Base-by-base conservation (phyloP, 441 rosid species). In the Theobroma grandiflorum region DNA sequence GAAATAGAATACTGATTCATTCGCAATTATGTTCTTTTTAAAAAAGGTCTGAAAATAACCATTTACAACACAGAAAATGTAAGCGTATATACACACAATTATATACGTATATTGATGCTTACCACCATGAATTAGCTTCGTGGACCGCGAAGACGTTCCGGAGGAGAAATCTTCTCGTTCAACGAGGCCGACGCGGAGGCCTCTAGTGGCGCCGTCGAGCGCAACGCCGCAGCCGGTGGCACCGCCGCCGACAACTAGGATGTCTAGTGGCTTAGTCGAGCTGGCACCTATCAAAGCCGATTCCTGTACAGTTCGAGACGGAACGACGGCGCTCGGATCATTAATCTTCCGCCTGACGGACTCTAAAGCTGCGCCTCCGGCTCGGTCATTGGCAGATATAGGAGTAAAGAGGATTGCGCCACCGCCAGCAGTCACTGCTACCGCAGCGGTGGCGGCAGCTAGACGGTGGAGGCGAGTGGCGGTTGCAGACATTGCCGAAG, bases 191-290 rank as follows among this genome's bases (percentile, higher is more conserved):
- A 94, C 98, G 22, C 94, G 95, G 63, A 94, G 95, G 6, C 98
- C 98, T 57, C 99, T 90, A 11, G 99, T 87, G 59, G 66, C 90
- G 69, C 97, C 98, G 80, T 96, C 99, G 8, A 96, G 97, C 35
- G 99, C 98, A 26, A 90, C 98, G 8, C 98, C 98, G 50, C 86
- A 84, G n/a, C 99, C 98, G 4, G 98, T 94, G 85, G 98, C 98
- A 74, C 99, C 99, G 55, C 99, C 98, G 45, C 98, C 98, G 14
- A 96, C 87, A 35, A 96, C 95, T 59, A 96, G 97, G 75, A 96
- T 84, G 81, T 96, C 99, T 50, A 96, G 90, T 1, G 98, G 98
- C 75, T 88, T 86, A 64, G 85, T 82, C 2, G 89, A 73, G 67
- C 71, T 87, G 10, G 99, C 81, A 66, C 87, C 90, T n/a, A 89